Conservation (phyloP, 768 basidiomycete genomes). For the Krasilnikovozyma curviuscula region DNA sequence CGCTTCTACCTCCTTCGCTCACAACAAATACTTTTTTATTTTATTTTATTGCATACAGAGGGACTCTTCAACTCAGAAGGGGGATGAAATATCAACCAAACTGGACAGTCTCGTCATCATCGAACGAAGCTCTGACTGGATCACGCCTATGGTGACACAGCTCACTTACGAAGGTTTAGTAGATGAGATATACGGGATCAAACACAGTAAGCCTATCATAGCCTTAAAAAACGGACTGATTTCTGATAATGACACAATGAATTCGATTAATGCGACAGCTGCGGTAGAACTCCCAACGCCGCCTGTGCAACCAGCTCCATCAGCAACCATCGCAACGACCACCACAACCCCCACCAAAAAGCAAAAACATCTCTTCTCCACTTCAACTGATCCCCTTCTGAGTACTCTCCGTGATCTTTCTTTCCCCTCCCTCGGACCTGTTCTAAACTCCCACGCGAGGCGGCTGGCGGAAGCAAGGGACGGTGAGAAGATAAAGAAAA, state of each 20-base stretch:
- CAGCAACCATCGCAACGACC: slow-evolving; percentile 25
- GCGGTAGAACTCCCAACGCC: too few species aligned
- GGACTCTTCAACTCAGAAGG: slow-evolving; percentile 33
- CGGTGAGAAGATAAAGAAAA: too few species aligned
- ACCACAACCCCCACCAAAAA: slow-evolving; percentile 39
- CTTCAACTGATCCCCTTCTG: slow-evolving; percentile 57
- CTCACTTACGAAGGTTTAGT: slow-evolving; percentile 90
- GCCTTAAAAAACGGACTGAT: neutral
- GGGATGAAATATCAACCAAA: slow-evolving; percentile 44
- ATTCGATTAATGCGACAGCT: too few species aligned
- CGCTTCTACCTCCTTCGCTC: neutral
- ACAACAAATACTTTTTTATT: neutral
- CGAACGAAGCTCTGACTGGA: slow-evolving; percentile 82
- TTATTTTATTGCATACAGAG: neutral
- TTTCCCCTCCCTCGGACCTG: slow-evolving; percentile 70
- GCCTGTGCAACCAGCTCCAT: slow-evolving; percentile 40
- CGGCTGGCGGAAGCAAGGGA: slow-evolving; percentile 78
- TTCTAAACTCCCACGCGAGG: slow-evolving; percentile 59
- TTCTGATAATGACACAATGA: too few species aligned
- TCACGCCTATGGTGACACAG: slow-evolving; percentile 86
- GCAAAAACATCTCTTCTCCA: slow-evolving; percentile 72
- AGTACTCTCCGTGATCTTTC: slow-evolving; percentile 73
- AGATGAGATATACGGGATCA: slow-evolving; percentile 77
- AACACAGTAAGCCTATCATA: slow-evolving; percentile 44
- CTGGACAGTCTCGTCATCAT: slow-evolving; percentile 75